Percentiles rank a stretch among this genome's conserved stretches.
Conservation (phyloP, 2,329 filamentous ascomycete genomes). For the Dothiorella sarmentorum region DNA sequence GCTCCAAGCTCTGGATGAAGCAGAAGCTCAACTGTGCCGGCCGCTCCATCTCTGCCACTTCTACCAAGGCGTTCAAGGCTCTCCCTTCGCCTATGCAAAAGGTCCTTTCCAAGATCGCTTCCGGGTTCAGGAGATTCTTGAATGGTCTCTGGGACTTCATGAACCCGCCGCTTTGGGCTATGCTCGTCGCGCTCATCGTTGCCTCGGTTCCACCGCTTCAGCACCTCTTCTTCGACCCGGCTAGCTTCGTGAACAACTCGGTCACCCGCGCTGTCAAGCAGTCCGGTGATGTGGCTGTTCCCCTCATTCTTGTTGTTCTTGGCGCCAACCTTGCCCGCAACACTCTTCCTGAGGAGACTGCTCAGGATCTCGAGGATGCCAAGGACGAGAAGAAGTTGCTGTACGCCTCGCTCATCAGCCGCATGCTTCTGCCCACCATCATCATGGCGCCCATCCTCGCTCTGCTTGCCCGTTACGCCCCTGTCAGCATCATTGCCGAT, state of each 20-base stretch:
- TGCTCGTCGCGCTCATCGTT: slow-evolving; percentile 86
- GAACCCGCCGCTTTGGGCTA: slow-evolving; percentile 97
- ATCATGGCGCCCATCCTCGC: slow-evolving; percentile 91
- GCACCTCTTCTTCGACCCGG: slow-evolving; percentile 79
- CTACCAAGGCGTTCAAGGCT: slow-evolving; percentile 42
- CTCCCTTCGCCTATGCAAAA: slow-evolving; percentile 55
- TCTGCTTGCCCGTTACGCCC: slow-evolving; percentile 81
- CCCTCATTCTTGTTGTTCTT: slow-evolving; percentile 89
- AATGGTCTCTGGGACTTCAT: slow-evolving; percentile 85
- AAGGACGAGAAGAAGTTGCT: slow-evolving; percentile 71
- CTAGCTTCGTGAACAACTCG: slow-evolving; percentile 88
- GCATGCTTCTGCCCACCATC: slow-evolving; percentile 88
- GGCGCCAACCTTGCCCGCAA: slow-evolving; percentile 93
- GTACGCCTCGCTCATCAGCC: slow-evolving; percentile 77
- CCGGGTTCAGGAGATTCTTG: slow-evolving; percentile 51
- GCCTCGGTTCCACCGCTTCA: slow-evolving; percentile 84
- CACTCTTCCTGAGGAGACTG: slow-evolving; percentile 68
- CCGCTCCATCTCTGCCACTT: slow-evolving; percentile 29
- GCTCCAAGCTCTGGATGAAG: slow-evolving; percentile 20
- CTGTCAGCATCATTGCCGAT: slow-evolving; percentile 91
- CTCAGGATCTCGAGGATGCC: slow-evolving; percentile 66
- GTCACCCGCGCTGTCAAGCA: slow-evolving; percentile 84
- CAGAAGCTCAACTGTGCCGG: slow-evolving; percentile 24
- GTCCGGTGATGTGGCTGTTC: slow-evolving; percentile 86
- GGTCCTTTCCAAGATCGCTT: slow-evolving; percentile 42